phyloP scores from a whole-genome alignment of 352 stramenopile species.

The Peronosclerospora sorghi region DNA sequence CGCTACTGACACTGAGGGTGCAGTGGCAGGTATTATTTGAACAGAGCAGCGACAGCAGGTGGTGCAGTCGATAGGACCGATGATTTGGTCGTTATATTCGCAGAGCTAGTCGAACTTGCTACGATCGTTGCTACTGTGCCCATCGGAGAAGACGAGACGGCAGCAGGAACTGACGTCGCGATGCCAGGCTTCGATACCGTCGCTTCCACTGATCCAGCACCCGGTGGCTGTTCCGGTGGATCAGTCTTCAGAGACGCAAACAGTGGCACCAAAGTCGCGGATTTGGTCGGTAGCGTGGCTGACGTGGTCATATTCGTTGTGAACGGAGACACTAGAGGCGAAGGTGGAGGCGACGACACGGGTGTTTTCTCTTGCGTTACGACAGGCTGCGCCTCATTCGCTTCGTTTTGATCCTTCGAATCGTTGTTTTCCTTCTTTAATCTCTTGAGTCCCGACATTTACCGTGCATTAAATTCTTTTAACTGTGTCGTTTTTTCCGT shows the following conservation, averaged over 20 bases:
- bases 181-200: constrained; percentile 4
- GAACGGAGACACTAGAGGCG: constrained; percentile 7
- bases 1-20: constrained; percentile 1
- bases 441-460: constrained; percentile 57
- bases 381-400: constrained; percentile 4
- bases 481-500: constrained; percentile 55
- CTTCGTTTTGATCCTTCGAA: constrained; percentile 43
- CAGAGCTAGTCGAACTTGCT: no score
- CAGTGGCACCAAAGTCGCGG: constrained; percentile 13
- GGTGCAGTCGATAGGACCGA: constrained; percentile 6
- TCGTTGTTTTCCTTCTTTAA: constrained; percentile 72
- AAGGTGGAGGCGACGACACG: constrained; percentile 9
- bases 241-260: constrained; percentile 9
- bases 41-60: constrained; percentile 8
- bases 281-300: constrained; percentile 1
- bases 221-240: constrained; percentile 5
- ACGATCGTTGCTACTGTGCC: constrained; percentile 7
- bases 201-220: constrained; percentile 5
- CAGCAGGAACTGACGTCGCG: constrained; percentile 6
- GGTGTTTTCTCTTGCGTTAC: constrained; percentile 12
- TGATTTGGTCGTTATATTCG: constrained; percentile 1
- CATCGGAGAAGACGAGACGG: constrained; percentile 4
- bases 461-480: constrained; percentile 60
- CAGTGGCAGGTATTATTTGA: constrained; percentile 6
- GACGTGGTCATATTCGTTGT: no score